phyloP scores from a whole-genome alignment of 2,329 filamentous ascomycete genomes.

The Hyphodiscus sp. region DNA sequence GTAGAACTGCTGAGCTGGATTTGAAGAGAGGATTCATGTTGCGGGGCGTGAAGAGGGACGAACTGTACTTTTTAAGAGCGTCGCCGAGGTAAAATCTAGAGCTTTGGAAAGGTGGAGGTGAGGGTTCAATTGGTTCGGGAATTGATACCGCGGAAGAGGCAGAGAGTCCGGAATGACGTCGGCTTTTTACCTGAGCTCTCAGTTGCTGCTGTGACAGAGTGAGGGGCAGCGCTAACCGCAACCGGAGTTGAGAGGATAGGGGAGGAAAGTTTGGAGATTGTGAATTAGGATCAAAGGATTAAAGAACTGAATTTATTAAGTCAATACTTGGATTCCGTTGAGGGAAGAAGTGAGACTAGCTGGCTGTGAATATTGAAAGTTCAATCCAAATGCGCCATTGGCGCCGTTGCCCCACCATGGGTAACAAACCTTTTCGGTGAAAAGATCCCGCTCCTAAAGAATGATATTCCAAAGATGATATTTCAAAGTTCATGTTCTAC shows the following conservation, averaged over 20 bases:
- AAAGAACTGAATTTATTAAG: too few relatives aligned
- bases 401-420: background rate
- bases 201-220: background rate
- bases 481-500: background rate
- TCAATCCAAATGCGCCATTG: background rate
- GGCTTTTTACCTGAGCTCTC: background rate
- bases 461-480: too few relatives aligned
- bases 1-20: slow-evolving; percentile 16
- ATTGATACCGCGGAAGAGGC: too few relatives aligned
- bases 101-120: background rate
- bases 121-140: background rate
- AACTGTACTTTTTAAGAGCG: background rate
- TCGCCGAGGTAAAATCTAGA: slow-evolving; percentile 1
- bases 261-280: background rate
- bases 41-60: background rate
- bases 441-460: too few relatives aligned
- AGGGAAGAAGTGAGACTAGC: too few relatives aligned
- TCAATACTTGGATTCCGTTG: too few relatives aligned
- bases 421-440: background rate
- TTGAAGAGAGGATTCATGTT: slow-evolving; percentile 23
- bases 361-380: background rate
- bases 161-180: background rate
- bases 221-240: background rate
- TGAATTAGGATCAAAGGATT: background rate
- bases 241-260: background rate